Evolutionary conservation across 2,329 filamentous ascomycete genomes (phyloP), one percentile per base, ranked within the genome.

Genomic region (Chaetothyriales sp.): DNA sequence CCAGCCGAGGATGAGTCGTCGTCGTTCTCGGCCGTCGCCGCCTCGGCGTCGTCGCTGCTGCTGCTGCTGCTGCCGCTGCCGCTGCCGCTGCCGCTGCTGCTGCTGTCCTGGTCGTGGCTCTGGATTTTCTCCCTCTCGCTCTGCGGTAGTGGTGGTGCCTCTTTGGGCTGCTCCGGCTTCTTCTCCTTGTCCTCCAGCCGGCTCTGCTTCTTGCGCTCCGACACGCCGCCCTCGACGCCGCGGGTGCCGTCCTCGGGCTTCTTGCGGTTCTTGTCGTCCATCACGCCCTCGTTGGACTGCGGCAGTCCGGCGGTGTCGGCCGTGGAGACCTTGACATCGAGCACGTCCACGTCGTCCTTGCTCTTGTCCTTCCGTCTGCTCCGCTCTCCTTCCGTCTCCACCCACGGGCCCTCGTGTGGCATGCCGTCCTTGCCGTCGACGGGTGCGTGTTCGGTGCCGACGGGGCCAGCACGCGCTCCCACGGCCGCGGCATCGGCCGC

Each of bases 361-460:
- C 63, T 64, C 45, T 67, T 65, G 22, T 61, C 60, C 52, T 67
- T 67, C 56, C 73, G 73, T 54, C 70, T 67, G 55, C 73, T 71
- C 50, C 72, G 65, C 28, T 73, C 71, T 20, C 71, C 70, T 44
- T 60, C 68, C 5, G 71, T 73, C 57, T 75, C 73, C 46, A 75
- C 70, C 63, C 78, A 82, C 1, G 92, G 92, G 1, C 92, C 92
- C 18, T 83, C 80, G 65, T 95, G 90, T 46, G 92, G 92, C 70
- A 89, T 92, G 47, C 92, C 92, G 70, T 97, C 92, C 62, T 85
- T 84, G 46, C 89, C 89, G 66, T 97, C 92, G 18, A 95, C 83
- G 0, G 90, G 90, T 51, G 86, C 87, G 71, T 92, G 83, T 66
- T 89, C 89, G 49, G 81, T 82, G 50, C 79, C 80, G 58, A 73